phyloP scores from a whole-genome alignment of 345 rosid species.

The Gossypium stocksii region DNA sequence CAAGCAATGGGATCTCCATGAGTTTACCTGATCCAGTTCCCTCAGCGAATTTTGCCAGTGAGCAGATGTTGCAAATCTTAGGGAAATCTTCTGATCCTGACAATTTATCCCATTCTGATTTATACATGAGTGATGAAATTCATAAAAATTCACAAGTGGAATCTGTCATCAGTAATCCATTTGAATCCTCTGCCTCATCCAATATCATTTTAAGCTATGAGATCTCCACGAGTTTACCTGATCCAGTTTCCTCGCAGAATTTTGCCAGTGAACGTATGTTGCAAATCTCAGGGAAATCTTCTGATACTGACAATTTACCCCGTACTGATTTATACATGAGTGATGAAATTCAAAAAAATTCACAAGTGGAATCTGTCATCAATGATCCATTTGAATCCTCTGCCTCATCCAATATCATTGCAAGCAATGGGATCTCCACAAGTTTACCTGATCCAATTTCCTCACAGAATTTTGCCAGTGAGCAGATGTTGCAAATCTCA shows the following conservation, averaged over 20 bases:
- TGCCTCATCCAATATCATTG: conserved; percentile 16
- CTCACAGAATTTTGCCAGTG: conserved; percentile 25
- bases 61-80: conserved; percentile 28
- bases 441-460: conserved; percentile 26
- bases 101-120: conserved; percentile 18
- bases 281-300: conserved; percentile 31
- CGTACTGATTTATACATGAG: conserved; percentile 10
- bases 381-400: conserved; percentile 27
- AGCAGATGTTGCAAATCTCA: conserved; percentile 29
- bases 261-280: conserved; percentile 26
- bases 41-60: conserved; percentile 26
- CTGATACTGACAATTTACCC: conserved; percentile 31
- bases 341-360: conserved; percentile 21
- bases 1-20: conserved; percentile 22
- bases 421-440: conserved; percentile 19
- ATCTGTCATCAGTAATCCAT: background rate
- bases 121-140: conserved; percentile 18
- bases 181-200: conserved; percentile 25
- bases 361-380: conserved; percentile 23
- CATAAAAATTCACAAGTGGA: conserved; percentile 22
- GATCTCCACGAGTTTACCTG: conserved; percentile 14
- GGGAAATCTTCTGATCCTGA: conserved; percentile 35
- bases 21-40: conserved; percentile 27
- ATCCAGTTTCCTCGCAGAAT: conserved; percentile 29
- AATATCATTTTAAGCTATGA: conserved; percentile 21